Percentiles rank a stretch among this genome's conserved stretches.
Conservation (phyloP, 257 asterid genomes). For the Przewalskia tangutica region DNA sequence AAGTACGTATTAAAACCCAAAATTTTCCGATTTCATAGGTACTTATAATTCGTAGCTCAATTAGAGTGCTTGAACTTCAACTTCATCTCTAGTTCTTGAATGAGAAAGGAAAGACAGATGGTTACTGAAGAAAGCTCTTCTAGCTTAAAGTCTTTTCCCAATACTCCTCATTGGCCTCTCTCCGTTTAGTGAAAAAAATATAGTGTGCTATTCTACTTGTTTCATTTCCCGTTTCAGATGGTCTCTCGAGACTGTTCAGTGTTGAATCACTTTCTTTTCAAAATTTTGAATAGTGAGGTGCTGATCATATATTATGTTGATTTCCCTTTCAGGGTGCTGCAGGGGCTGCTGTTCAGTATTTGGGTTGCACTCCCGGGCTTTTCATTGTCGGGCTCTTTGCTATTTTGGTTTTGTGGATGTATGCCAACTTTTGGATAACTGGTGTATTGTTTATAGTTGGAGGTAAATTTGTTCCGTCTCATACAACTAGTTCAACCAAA, state of each 20-base stretch:
- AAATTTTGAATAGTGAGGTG: not conserved
- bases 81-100: not conserved
- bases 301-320: not conserved
- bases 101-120: not conserved
- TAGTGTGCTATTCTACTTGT: not conserved
- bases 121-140: not conserved
- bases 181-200: not conserved
- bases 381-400: constrained; percentile 90
- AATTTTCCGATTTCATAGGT: not conserved
- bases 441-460: constrained; percentile 92
- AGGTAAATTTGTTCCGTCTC: constrained; percentile 45
- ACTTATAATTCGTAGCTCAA: not conserved
- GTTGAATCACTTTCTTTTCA: not conserved
- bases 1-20: not conserved
- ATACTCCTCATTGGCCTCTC: not conserved
- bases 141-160: not conserved
- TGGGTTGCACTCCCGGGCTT: constrained; percentile 96
- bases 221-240: not conserved
- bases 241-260: not conserved
- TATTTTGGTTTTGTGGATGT: constrained; percentile 91
- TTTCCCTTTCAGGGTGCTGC: constrained; percentile 72
- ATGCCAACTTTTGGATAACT: constrained; percentile 97
- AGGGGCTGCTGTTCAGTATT: constrained; percentile 83
- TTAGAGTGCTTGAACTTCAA: not conserved
- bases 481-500: not conserved